Base-by-base conservation (phyloP, 2,329 filamentous ascomycete species). In the Trichoderma atroviride region DNA sequence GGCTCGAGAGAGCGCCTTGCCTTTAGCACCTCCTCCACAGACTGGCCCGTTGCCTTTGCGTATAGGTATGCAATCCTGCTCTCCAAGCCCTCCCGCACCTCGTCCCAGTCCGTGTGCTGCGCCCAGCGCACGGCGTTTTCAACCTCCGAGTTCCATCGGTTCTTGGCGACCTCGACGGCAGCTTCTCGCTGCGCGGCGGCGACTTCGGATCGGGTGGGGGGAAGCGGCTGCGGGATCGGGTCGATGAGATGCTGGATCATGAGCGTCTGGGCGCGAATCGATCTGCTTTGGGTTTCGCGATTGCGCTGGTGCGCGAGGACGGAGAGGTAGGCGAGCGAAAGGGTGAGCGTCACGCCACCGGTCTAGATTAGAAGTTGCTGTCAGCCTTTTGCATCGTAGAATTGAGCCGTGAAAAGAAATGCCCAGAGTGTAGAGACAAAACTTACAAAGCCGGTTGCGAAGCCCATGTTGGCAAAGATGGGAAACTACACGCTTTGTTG, bases 131-230 rank as follows among this genome's bases (percentile, higher is more conserved):
- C 90, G 63, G 90, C 85, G 71, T 84, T 83, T 78, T 91, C 86
- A 43, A 95, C 80, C 79, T 95, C 92, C 62, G 85, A 80, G 78
- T 96, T 95, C 92, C 92, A 95, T 70, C 87, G 84, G 75, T 92
- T 90, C 82, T 95, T 95, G 74, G 90, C 84, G 43, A 87, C 83
- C 76, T 94, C 91, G 66, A 89, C 77, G 61, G 92, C 81, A 59
- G 84, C 84, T 33, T 85, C 83, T 71, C 86, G 83, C 73, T 87
- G 82, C 63, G 85, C 79, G 47, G 83, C 81, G 58, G 84, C 83
- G 50, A 83, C 78, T 75, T 87, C 84, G 55, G 84, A 81, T 56
- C 86, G 81, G 11, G 84, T 84, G 13, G 84, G 85, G 2, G 83
- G 83, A 13, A 84, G 82, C 10, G 81, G 81, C 11, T 82, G 80